phyloP scores from a whole-genome alignment of 1,284 basidiomycete species.

The Pseudozyma thailandica region DNA sequence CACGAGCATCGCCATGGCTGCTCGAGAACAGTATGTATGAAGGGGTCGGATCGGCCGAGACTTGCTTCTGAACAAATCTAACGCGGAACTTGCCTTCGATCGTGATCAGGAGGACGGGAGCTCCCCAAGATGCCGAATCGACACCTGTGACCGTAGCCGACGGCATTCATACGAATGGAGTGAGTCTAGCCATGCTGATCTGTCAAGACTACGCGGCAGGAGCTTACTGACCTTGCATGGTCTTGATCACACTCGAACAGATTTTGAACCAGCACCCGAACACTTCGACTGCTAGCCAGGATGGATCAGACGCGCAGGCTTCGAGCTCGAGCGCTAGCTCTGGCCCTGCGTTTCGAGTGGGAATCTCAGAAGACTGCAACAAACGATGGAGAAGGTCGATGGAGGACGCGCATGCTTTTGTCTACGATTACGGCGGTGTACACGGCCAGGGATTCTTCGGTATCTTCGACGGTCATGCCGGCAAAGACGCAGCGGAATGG shows the following conservation, averaged over 20 bases:
- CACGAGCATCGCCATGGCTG: conserved; percentile 22
- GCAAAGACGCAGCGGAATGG: conserved; percentile 98
- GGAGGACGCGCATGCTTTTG: conserved; percentile 97
- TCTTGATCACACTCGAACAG: conserved; percentile 2
- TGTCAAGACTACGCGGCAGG: background rate
- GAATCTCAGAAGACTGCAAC: conserved; percentile 84
- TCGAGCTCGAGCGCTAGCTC: conserved; percentile 1
- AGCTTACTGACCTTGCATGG: background rate
- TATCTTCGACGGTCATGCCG: conserved; percentile 97
- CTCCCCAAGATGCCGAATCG: conserved; percentile 33
- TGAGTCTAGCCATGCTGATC: conserved; percentile 10
- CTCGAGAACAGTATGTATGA: conserved; percentile 29
- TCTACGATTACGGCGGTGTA: conserved; percentile 89
- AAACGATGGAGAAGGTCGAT: conserved; percentile 90
- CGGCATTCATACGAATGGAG: conserved; percentile 32
- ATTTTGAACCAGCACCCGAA: conserved; percentile 45
- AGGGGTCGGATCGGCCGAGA: background rate
- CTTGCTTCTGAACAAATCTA: background rate
- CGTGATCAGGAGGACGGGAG: conserved; percentile 9
- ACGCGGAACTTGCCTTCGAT: too few relatives aligned
- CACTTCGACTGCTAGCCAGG: conserved; percentile 1
- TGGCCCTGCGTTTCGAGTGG: conserved; percentile 74
- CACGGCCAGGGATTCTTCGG: conserved; percentile 97
- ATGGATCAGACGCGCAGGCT: conserved; percentile 5
- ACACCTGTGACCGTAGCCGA: conserved; percentile 30